Evolutionary conservation across 2,329 filamentous ascomycete species (phyloP).

Genomic region (Ustulina deusta): DNA sequence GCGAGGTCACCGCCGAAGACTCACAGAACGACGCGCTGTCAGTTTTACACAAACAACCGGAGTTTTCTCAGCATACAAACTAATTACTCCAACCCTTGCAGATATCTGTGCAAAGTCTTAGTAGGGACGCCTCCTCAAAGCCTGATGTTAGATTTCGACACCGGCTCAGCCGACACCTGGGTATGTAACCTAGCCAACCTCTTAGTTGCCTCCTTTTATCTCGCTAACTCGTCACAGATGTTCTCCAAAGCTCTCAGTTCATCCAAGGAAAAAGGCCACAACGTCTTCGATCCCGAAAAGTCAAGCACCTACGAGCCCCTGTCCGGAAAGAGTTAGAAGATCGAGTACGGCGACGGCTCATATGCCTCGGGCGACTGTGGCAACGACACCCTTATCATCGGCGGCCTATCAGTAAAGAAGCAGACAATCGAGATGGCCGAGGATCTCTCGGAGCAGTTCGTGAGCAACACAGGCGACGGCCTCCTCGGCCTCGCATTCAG

Average conservation of each 20-base stretch:
- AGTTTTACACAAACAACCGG: neutral
- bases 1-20: conserved; percentile 70
- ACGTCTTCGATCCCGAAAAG: conserved; percentile 69
- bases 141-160: conserved; percentile 75
- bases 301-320: conserved; percentile 69
- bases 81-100: conserved; percentile 62
- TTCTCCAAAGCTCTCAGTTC: conserved; percentile 65
- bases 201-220: neutral
- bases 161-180: conserved; percentile 78
- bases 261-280: conserved; percentile 58
- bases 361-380: conserved; percentile 73
- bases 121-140: conserved; percentile 75
- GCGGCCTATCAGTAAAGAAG: conserved; percentile 69
- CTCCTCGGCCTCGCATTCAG: conserved; percentile 75
- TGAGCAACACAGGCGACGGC: conserved; percentile 68
- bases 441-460: conserved; percentile 68
- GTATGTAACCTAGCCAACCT: conserved; percentile 53
- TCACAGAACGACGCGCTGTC: conserved; percentile 72
- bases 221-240: conserved; percentile 54
- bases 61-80: neutral
- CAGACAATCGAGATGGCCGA: conserved; percentile 75
- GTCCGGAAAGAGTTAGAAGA: conserved; percentile 68
- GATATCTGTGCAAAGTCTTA: conserved; percentile 70
- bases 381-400: conserved; percentile 71
- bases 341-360: conserved; percentile 76